Conservation (phyloP, 768 basidiomycete species). For the Boletus coccyginus region DNA sequence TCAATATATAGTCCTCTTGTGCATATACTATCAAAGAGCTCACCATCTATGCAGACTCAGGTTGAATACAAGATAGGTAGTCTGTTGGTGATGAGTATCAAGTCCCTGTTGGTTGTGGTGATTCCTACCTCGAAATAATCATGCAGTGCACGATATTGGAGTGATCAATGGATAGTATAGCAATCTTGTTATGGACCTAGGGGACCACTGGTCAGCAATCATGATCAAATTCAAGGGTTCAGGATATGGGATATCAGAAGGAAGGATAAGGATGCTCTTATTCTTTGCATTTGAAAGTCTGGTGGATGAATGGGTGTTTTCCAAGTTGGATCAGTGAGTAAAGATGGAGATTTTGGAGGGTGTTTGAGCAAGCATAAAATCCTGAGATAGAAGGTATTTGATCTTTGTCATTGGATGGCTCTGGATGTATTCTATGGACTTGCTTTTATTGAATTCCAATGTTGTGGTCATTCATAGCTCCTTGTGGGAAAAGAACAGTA, state of each 20-base stretch:
- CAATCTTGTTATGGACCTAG: slow-evolving; percentile 95
- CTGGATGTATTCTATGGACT: too few relatives aligned
- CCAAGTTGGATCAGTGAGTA: too few relatives aligned
- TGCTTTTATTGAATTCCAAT: too few relatives aligned
- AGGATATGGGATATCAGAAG: slow-evolving; percentile 1
- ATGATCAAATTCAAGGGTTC: slow-evolving; percentile 9
- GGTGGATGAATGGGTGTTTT: too few relatives aligned
- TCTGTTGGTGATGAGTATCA: slow-evolving; percentile 41
- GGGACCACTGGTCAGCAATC: slow-evolving; percentile 9
- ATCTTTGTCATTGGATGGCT: too few relatives aligned
- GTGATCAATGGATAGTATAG: slow-evolving; percentile 89
- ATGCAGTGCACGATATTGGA: slow-evolving; percentile 90
- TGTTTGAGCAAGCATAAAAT: too few relatives aligned
- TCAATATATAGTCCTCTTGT: slow-evolving; percentile 97
- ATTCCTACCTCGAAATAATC: slow-evolving; percentile 87
- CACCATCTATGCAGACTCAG: slow-evolving; percentile 86
- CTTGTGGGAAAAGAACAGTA: too few relatives aligned
- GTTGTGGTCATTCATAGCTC: too few relatives aligned
- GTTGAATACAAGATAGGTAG: slow-evolving; percentile 91
- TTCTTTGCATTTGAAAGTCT: too few relatives aligned
- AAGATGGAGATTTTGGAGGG: too few relatives aligned
- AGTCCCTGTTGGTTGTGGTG: background rate
- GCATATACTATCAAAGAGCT: slow-evolving; percentile 99
- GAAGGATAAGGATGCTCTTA: too few relatives aligned
- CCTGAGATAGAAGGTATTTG: too few relatives aligned